Conservation (phyloP, 2,329 filamentous ascomycete genomes). For the Cladophialophora bantiana region DNA sequence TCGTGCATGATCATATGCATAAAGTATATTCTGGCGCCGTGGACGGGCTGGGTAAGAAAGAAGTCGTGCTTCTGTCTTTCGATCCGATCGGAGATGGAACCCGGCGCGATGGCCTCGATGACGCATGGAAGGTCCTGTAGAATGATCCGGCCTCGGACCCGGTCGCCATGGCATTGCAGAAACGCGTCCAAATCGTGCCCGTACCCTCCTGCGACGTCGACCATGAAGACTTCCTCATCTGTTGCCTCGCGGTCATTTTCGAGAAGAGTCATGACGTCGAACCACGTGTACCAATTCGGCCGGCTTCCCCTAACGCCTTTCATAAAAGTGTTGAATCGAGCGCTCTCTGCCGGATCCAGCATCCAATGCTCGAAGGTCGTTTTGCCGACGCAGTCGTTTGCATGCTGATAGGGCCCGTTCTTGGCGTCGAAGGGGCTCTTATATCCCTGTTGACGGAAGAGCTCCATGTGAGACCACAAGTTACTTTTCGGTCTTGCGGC, state of each 20-base stretch:
- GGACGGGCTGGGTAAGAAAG: neutral
- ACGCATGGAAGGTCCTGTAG: constrained; percentile 3
- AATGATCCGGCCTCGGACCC: constrained; percentile 4
- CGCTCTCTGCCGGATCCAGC: neutral
- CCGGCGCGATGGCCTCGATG: neutral
- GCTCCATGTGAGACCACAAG: constrained; percentile 2
- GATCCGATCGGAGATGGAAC: neutral
- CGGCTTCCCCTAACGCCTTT: constrained; percentile 6
- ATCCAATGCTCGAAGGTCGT: constrained; percentile 11
- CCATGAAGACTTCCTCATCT: constrained; percentile 2
- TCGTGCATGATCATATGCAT: constrained; percentile 9
- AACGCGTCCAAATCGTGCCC: constrained; percentile 3
- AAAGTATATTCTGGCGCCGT: constrained; percentile 2
- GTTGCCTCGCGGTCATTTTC: neutral
- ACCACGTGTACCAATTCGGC: constrained; percentile 5
- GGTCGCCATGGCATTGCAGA: neutral
- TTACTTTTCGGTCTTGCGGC: constrained; percentile 6
- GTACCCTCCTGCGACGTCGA: constrained; percentile 6
- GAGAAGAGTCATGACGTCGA: neutral
- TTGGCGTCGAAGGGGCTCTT: constrained; percentile 1
- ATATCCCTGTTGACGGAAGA: neutral
- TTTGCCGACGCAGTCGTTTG: constrained; percentile 2
- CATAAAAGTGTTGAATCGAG: constrained; percentile 8
- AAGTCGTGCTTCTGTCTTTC: neutral
- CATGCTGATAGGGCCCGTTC: constrained; percentile 1